Base-by-base conservation (phyloP, 208 protist species). In the Crithidia mellificae region DNA sequence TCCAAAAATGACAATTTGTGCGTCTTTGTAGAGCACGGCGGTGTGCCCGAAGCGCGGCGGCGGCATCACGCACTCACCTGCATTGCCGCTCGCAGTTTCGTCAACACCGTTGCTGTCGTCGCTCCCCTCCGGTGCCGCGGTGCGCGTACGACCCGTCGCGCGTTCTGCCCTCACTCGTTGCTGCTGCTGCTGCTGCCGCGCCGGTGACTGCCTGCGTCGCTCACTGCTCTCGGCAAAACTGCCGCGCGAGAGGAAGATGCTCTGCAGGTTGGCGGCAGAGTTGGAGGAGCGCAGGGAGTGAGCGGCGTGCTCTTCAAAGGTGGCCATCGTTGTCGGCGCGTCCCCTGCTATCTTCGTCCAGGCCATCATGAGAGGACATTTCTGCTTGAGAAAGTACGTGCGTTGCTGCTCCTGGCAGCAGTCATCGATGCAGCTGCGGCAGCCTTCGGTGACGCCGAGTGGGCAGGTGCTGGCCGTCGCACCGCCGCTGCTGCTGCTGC, bases 11-110 rank as follows among this genome's bases (percentile, higher is more conserved):
- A 89, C 59, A 12, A 93, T 81, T 19, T 78, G 62, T 19, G 78
- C 51, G 27, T 69, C 65, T n/a, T 61, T 58, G 52, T 78, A 82
- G 11, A 83, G 66, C 8, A 90, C 81, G 1, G 84, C 81, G 0
- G 80, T 88, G 80, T 91, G 85, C 2, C 85, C 85, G 59, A 91
- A 91, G 24, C 85, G 82, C 20, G 77, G 46, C 1, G 57, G 46
- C 14, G 85, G 83, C 38, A 50, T 22, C 20, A 58, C 41, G 22
- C 43, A 43, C 36, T n/a, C n/a, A n/a, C n/a, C n/a, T n/a, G n/a
- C n/a, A n/a, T n/a, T n/a, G n/a, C n/a, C n/a, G n/a, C n/a, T n/a
- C n/a, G n/a, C n/a, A n/a, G n/a, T n/a, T n/a, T n/a, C n/a, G n/a
- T n/a, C n/a, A n/a, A n/a, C n/a, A n/a, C n/a, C n/a, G n/a, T 56